Base-by-base conservation (phyloP, 2,329 filamentous ascomycete genomes). In the Botrytis byssoidea region DNA sequence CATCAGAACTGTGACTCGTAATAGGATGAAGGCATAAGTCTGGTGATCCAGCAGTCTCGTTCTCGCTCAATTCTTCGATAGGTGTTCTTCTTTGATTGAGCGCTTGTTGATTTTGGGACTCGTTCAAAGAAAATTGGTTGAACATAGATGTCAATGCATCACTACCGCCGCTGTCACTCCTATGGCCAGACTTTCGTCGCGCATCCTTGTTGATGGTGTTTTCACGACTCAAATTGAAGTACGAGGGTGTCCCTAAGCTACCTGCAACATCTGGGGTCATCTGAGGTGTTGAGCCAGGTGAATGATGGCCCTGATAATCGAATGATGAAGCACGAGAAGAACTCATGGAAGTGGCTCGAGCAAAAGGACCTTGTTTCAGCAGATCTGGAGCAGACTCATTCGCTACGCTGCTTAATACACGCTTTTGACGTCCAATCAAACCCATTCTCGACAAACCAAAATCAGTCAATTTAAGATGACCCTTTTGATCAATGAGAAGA, bases 381-480 rank as follows among this genome's bases (percentile, higher is more conserved):
- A 99, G 85, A 83, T 99, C 97, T 1, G 96, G 96, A 1, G 91
- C 94, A n/a, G 92, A 90, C 76, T 99, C 95, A 46, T 90, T 90
- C 42, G 90, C 86, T 81, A 90, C 88, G 84, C 88, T 91, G 80
- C 92, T 96, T 66, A 98, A 86, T 35, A 95, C 94, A 79, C 96
- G 91, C 85, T 99, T 98, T 83, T 99, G 96, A 79, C 96, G 93
- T 74, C 96, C 96, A 75, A 99, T 93, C 76, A 99, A 86, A 81
- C 96, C 97, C 95, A 99, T 98, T 42, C 96, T 91, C 20, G 96
- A 99, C 40, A 99, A 86, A 75, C 96, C 96, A 84, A 99, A 99
- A 82, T 99, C 96, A 1, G 97, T 99, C 79, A 99, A 86, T 83
- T 99, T 99, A 73, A 99, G 85, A 83, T 99, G 96, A 2, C 96